These are phyloP conservation scores for Jamesozyma jinghongensis DNA, from an alignment of 805 yeast genomes.

Conservation along the genomic window DNA sequence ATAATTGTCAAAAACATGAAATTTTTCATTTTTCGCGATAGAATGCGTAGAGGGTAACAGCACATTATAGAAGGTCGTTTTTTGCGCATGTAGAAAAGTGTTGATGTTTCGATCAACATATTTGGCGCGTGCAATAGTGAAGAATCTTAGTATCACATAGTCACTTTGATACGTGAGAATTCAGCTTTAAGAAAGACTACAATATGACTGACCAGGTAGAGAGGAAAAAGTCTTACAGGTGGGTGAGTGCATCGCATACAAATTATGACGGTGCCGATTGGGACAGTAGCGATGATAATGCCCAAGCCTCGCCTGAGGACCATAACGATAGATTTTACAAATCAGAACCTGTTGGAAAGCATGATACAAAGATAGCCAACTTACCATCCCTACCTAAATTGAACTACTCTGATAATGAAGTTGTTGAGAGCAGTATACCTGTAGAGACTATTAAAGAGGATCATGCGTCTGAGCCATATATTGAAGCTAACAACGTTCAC, in stretches of 20 bases:
- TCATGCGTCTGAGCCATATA: neutral
- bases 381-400: conserved; percentile 25
- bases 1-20: no score
- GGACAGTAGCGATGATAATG: conserved; percentile 27
- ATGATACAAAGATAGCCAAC: neutral
- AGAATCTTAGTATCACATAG: no score
- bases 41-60: no score
- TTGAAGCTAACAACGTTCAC: neutral
- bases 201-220: conserved; percentile 17
- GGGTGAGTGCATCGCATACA: conserved; percentile 35
- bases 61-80: no score
- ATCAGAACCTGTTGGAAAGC: neutral
- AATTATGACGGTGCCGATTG: conserved; percentile 37
- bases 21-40: no score
- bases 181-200: no score
- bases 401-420: conserved; percentile 9
- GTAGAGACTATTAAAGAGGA: neutral
- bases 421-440: no score
- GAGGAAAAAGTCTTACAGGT: conserved; percentile 34
- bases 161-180: no score
- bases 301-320: neutral
- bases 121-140: no score
- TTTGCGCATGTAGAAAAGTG: no score
- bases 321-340: neutral
- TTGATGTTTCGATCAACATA: no score